Base-by-base conservation (phyloP, 306 rosid genomes). In the Crataegus laevigata region DNA sequence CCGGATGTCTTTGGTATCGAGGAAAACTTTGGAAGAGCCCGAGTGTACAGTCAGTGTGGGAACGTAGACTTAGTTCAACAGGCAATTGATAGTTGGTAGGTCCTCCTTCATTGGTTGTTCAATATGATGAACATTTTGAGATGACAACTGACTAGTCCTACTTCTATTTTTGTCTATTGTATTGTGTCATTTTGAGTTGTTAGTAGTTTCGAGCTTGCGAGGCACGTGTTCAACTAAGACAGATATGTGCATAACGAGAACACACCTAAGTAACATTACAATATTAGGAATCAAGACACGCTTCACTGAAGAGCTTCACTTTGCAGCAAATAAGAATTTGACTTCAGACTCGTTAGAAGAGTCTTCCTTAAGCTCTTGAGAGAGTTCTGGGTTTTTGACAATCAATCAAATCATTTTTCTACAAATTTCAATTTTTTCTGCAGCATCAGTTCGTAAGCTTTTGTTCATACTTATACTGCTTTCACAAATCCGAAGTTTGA, bases 11-110 rank as follows among this genome's bases (percentile, higher is more conserved):
- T 92, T 72, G 82, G 73, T 67, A 94, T 94, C 32, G 99, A 94
- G 76, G 99, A 94, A 68, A 97, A 92, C 36, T 94, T 85, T 59
- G 96, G 99, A 83, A 85, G 99, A 85, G 99, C 99, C 63, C 84
- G 99, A 66, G 99, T 76, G 13, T 79, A 85, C 73, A 88, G 57
- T 85, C 97, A 94, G 77, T 79, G 87, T 19, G 94, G 97, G 75
- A 85, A 81, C 3, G 19, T 59, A 34, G 86, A 82, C 24, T 73
- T 85, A 74, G 79, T 91, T 80, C 91, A 90, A 68, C 96, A 87
- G 71, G 98, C 97, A 42, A 85, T 94, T 76, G 97, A 94, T 9
- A 94, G 83, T 84, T 94, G 99, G 99, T 94, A 83, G 62, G 79
- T 68, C 40, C 76, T 36, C 45, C 60, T 73, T 65, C 59, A 14